Base-by-base conservation (phyloP, 441 rosid genomes). In the Pelargonium fulgidum region DNA sequence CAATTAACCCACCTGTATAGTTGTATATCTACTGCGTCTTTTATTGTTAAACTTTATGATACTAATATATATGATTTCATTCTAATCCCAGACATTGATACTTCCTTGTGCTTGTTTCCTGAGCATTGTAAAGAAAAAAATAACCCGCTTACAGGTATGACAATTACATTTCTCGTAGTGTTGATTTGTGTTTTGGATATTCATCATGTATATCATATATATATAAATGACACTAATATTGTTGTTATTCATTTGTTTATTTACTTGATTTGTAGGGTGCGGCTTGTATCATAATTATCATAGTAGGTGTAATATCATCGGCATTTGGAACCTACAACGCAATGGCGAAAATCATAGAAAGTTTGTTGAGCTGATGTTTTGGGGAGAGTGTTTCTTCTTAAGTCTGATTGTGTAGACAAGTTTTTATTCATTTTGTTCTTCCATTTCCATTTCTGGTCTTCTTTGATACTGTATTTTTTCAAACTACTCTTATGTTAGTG, bases 301-400 rank as follows among this genome's bases (percentile, higher is more conserved):
- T 77, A 13, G 88, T 90, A 47, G 98, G 98, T 63, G 77, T 70
- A 3, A 58, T 82, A 63, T 85, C 90, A 2, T 83, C 94, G 12
- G 86, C 9, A 0, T 73, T 86, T 11, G 98, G 97, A 70, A 77
- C 96, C 10, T 83, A 83, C 63, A 84, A 91, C 1, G 86, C 97
- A 26, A 73, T 93, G 1, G 70, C 90, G 70, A 79, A 77, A 76
- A 93, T 93, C 73, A 63, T 85, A 14, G 80, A 87, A 77, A 79
- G 67, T 50, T 84, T 90, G 81, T 67, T 76, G 69, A 56, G 70
- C 75, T 81, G 78, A 83, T 63, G 42, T 62, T 16, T 14, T 24
- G 64, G 41, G 26, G 29, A 22, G 24, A 29, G 58, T 52, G 14
- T 16, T 66, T 69, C 62, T 45, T 33, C 64, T 65, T 26, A 65